phyloP scores from a whole-genome alignment of 2,329 filamentous ascomycete genomes.

The Phoma sp. region DNA sequence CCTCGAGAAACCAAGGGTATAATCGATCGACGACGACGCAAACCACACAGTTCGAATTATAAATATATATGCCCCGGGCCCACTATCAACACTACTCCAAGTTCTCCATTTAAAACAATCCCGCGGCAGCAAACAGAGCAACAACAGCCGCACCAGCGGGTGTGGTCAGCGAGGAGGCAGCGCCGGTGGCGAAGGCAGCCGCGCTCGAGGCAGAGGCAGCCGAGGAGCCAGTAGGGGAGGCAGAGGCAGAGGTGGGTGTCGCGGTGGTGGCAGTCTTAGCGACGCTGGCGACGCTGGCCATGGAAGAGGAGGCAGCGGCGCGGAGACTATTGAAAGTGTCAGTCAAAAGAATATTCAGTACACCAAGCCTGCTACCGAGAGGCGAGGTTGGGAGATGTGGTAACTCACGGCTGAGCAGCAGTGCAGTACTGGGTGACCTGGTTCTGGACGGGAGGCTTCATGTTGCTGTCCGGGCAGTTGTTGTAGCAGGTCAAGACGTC shows the following conservation, averaged over 20 bases:
- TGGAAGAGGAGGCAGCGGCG: conserved; percentile 25
- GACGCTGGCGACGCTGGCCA: conserved; percentile 25
- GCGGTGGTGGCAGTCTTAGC: conserved; percentile 25
- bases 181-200: conserved; percentile 28
- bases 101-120: conserved; percentile 21
- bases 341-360: background rate
- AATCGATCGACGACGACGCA: no score
- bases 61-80: no score
- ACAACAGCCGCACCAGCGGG: conserved; percentile 35
- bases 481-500: conserved; percentile 66
- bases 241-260: conserved; percentile 11
- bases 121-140: conserved; percentile 25
- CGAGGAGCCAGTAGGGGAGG: conserved; percentile 12
- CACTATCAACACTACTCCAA: no score
- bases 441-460: conserved; percentile 40
- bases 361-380: no score
- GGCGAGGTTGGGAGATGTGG: background rate
- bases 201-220: conserved; percentile 7
- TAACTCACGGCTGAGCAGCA: conserved; percentile 50
- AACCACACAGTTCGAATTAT: no score
- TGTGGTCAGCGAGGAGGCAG: conserved; percentile 11
- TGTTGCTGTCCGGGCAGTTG: conserved; percentile 63
- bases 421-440: conserved; percentile 48
- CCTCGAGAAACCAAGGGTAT: no score
- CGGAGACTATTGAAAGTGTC: conserved; percentile 16